phyloP scores from a whole-genome alignment of 371 early-diverging fungal genomes.

The Lichtheimia corymbifera region DNA sequence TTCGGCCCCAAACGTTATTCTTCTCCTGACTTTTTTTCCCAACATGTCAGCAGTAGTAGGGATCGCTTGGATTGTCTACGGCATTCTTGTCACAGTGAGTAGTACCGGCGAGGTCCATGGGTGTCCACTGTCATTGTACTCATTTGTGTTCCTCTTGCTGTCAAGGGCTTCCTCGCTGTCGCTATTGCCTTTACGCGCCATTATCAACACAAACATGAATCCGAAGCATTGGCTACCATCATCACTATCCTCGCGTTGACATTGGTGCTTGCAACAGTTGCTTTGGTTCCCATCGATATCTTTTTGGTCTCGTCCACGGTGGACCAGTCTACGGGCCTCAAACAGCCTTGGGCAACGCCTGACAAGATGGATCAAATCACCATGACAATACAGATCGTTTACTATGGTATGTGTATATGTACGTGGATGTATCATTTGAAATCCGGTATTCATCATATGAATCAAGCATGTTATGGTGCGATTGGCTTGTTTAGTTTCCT shows the following conservation, averaged over 20 bases:
- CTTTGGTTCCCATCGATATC: conserved; percentile 68
- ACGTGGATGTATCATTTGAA: neutral
- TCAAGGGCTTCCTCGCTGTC: conserved; percentile 49
- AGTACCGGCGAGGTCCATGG: neutral
- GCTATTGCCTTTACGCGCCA: conserved; percentile 55
- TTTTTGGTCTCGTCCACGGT: conserved; percentile 68
- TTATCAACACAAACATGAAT: conserved; percentile 59
- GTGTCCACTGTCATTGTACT: neutral
- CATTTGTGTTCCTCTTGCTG: neutral
- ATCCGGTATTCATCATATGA: neutral
- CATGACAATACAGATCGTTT: conserved; percentile 42
- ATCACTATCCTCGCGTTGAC: conserved; percentile 55
- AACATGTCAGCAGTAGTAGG: conserved; percentile 20
- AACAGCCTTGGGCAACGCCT: conserved; percentile 66
- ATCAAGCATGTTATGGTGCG: conserved; percentile 49
- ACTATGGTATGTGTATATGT: conserved; percentile 47
- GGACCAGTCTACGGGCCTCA: conserved; percentile 57
- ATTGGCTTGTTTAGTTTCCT: conserved; percentile 56
- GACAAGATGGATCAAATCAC: conserved; percentile 51
- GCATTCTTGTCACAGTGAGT: conserved; percentile 16
- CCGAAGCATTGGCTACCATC: conserved; percentile 56
- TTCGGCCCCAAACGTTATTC: conserved; percentile 3
- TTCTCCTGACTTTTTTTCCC: neutral
- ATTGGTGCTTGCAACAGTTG: conserved; percentile 54
- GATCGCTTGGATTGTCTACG: conserved; percentile 20